Conservation (phyloP, 768 basidiomycete genomes). For the Amanita thiersii region DNA sequence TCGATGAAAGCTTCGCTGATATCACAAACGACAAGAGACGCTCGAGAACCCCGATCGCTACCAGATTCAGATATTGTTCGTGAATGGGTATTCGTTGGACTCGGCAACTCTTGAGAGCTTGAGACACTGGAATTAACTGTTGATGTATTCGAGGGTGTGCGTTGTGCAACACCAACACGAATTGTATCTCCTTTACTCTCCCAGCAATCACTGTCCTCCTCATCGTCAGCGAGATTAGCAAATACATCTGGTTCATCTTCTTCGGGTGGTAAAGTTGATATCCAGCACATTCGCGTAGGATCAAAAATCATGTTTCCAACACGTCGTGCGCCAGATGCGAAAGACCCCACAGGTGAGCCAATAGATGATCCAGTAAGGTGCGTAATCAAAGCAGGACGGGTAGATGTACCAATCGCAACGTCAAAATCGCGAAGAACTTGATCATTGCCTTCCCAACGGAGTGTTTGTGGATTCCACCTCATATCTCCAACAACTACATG, state of each 20-base stretch:
- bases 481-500: constrained; percentile 84
- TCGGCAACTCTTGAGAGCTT: constrained; percentile 35
- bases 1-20: constrained; percentile 69
- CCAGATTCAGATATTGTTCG: constrained; percentile 68
- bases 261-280: constrained; percentile 76
- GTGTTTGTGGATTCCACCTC: constrained; percentile 89
- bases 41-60: constrained; percentile 74
- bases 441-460: constrained; percentile 98
- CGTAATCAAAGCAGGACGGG: constrained; percentile 92
- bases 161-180: constrained; percentile 42
- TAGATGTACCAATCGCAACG: constrained; percentile 68
- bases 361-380: constrained; percentile 86
- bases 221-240: constrained; percentile 86
- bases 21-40: constrained; percentile 64
- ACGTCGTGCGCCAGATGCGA: constrained; percentile 73
- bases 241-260: constrained; percentile 97
- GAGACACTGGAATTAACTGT: constrained; percentile 15
- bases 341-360: constrained; percentile 68
- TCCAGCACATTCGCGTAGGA: constrained; percentile 91
- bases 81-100: constrained; percentile 54
- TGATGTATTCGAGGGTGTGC: background rate
- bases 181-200: constrained; percentile 76
- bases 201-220: constrained; percentile 68
- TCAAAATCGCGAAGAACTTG: constrained; percentile 88
- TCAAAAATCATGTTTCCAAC: constrained; percentile 99